Conservation (phyloP, 805 yeast species). For the Cyberlindnera euphorbiae region DNA sequence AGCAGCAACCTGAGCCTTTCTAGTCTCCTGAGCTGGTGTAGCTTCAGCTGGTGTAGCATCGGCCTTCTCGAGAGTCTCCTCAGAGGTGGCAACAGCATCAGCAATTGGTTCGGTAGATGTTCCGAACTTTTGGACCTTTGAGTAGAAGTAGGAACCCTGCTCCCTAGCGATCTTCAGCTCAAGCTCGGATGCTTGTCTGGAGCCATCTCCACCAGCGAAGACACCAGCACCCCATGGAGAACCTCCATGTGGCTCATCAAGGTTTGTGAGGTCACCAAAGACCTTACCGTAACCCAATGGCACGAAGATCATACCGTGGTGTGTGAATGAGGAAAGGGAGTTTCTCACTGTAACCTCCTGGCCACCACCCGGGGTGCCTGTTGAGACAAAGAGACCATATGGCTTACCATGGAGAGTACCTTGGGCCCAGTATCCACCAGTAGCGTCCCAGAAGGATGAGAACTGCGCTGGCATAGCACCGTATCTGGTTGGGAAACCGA, state of each 20-base stretch:
- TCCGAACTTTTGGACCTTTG: constrained; percentile 34
- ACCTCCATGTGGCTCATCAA: constrained; percentile 72
- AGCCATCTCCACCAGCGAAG: constrained; percentile 70
- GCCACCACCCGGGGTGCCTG: constrained; percentile 75
- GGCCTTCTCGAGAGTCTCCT: constrained; percentile 52
- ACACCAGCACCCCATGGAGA: constrained; percentile 88
- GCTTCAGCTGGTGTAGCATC: constrained; percentile 36
- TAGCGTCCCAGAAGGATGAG: constrained; percentile 67
- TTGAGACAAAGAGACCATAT: constrained; percentile 59
- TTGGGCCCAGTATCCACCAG: constrained; percentile 70
- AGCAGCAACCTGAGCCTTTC: constrained; percentile 17
- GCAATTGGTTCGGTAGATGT: constrained; percentile 53
- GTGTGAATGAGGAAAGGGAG: constrained; percentile 53
- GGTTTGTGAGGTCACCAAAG: constrained; percentile 48
- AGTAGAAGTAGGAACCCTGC: constrained; percentile 52
- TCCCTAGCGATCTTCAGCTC: constrained; percentile 56
- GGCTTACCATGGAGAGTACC: constrained; percentile 71
- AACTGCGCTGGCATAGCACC: constrained; percentile 77
- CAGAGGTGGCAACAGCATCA: constrained; percentile 59
- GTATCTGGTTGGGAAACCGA: constrained; percentile 78
- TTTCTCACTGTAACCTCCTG: constrained; percentile 64
- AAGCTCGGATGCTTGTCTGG: constrained; percentile 55
- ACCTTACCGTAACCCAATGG: constrained; percentile 68
- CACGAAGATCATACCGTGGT: constrained; percentile 72
- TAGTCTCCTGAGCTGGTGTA: no score